Evolutionary conservation across 768 basidiomycete species (phyloP), one percentile per base, ranked within the genome.

Genomic region (Sporobolomyces phaffii): DNA sequence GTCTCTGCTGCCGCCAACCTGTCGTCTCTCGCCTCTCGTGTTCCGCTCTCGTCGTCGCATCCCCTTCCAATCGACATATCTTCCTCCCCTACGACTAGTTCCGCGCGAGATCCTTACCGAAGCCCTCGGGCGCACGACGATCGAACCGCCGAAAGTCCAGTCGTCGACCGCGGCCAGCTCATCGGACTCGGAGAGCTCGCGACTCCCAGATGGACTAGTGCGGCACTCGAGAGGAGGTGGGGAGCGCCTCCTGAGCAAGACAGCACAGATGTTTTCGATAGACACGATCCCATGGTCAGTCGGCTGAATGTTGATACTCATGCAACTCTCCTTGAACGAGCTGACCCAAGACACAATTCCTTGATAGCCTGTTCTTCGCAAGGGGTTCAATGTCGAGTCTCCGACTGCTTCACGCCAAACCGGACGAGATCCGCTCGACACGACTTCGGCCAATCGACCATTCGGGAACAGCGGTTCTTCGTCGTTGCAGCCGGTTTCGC

Each of bases 141-240:
- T n/a, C 24, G 62, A 20, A 40, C 29, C 5, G 40, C 43, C 9
- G 41, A 48, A 9, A 62, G 53, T 24, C 68, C 68, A 14, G 68
- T 58, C 61, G 65, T 53, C 67, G 92, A 98, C 80, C 83, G 96
- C 64, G 83, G 85, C 22, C 88, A 86, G 41, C 84, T 98, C 44
- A 85, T 98, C 59, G 96, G 96, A 29, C 89, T 98, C 8, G 96
- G 96, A 41, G 96, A 99, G 78, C 84, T 98, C 36, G 81, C 91
- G 24, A 99, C 96, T n/a, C 96, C 96, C 52, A 84, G 92, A 67
- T 99, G 92, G 93, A 83, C 83, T 65, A 84, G 83, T 75, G 77
- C 79, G 33, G 81, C 82, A 52, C 78, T 71, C 43, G 64, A 74
- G 59, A 41, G 62, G 63, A 43, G 69, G 51, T 64, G 64, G 69